Conservation (phyloP, 192 early-diverging fungal species). For the Phlyctochytrium planicorne region DNA sequence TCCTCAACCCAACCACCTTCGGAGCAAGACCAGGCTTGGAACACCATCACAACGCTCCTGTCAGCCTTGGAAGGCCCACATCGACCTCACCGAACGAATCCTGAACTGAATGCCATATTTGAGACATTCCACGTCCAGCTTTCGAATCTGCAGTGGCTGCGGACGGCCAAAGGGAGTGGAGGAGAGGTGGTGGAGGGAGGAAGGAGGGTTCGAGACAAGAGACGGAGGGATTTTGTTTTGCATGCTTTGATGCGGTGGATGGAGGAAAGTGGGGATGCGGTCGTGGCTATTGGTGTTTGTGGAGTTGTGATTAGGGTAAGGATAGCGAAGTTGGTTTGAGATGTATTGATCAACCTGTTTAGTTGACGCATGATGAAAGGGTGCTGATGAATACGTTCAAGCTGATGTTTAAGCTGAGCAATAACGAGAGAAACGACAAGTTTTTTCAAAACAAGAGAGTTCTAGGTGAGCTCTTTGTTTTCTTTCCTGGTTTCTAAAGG, state of each 20-base stretch:
- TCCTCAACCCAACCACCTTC: neutral
- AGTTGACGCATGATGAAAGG: slow-evolving; percentile 34
- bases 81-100: neutral
- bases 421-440: slow-evolving; percentile 34
- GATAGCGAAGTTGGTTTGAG: neutral
- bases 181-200: slow-evolving; percentile 40
- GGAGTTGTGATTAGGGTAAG: slow-evolving; percentile 28
- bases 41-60: neutral
- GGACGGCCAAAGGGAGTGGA: slow-evolving; percentile 4
- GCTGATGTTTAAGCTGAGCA: slow-evolving; percentile 43
- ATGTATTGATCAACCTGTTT: neutral
- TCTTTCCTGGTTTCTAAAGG: slow-evolving; percentile 7
- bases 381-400: slow-evolving; percentile 35
- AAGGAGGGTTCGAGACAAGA: slow-evolving; percentile 10
- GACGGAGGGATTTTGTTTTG: slow-evolving; percentile 19
- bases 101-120: neutral
- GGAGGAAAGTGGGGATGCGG: slow-evolving; percentile 20
- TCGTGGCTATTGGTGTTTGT: slow-evolving; percentile 38
- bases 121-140: neutral
- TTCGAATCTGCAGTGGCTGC: neutral
- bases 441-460: neutral
- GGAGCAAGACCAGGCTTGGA: neutral
- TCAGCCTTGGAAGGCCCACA: neutral
- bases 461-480: neutral
- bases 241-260: slow-evolving; percentile 38